phyloP scores from a whole-genome alignment of 2,329 filamentous ascomycete genomes.

The Diplodia mutila region DNA sequence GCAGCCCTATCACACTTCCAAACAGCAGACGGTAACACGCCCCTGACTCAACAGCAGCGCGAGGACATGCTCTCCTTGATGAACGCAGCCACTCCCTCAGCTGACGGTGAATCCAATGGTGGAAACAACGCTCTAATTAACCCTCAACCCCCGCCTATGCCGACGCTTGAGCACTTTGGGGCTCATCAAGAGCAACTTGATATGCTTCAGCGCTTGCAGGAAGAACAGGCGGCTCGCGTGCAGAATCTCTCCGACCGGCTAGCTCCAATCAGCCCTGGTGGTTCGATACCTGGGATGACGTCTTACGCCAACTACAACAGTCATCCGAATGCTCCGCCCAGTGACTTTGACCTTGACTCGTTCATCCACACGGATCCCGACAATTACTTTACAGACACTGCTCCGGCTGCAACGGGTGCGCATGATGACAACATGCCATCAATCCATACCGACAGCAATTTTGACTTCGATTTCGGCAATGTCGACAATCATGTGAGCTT shows the following conservation, averaged over 20 bases:
- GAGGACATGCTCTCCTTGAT: conserved; percentile 54
- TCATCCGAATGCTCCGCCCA: conserved; percentile 25
- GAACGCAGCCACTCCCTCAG: conserved; percentile 41
- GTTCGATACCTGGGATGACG: conserved; percentile 57
- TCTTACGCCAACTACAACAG: background rate
- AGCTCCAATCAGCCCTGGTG: conserved; percentile 78
- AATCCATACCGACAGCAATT: conserved; percentile 28
- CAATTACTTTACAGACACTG: conserved; percentile 53
- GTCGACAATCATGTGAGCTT: conserved; percentile 28
- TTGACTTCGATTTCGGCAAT: conserved; percentile 28
- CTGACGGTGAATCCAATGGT: conserved; percentile 31
- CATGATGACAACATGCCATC: conserved; percentile 34
- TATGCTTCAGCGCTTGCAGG: conserved; percentile 75
- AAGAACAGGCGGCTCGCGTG: conserved; percentile 76
- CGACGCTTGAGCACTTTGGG: conserved; percentile 64
- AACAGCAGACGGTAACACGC: conserved; percentile 49
- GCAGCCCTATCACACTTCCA: conserved; percentile 54
- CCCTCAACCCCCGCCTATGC: conserved; percentile 58
- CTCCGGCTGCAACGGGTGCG: conserved; percentile 18
- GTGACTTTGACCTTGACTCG: conserved; percentile 48
- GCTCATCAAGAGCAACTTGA: conserved; percentile 77
- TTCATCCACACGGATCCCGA: conserved; percentile 54
- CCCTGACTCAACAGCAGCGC: conserved; percentile 53
- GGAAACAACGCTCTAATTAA: conserved; percentile 62
- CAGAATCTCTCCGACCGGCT: conserved; percentile 74